These are phyloP conservation scores for Thermoascus crustaceus DNA, from an alignment of 2,329 filamentous ascomycete genomes.

Conservation along the genomic window DNA sequence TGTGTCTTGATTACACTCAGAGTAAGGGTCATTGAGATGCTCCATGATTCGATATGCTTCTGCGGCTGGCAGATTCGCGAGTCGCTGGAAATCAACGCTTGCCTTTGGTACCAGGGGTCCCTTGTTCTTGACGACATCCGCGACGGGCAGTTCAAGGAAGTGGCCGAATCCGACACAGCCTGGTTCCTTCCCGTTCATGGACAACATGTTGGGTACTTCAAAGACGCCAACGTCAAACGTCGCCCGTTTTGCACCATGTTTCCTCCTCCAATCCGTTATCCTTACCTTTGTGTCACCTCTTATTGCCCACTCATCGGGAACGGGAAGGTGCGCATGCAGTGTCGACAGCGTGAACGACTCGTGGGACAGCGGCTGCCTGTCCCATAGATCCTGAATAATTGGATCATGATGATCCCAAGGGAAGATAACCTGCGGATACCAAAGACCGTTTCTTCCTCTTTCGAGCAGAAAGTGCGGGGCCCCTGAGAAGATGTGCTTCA, in stretches of 20 bases:
- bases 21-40: conserved; percentile 27
- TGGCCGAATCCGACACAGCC: conserved; percentile 41
- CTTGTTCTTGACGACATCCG: conserved; percentile 24
- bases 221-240: conserved; percentile 38
- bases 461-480: conserved; percentile 40
- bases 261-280: conserved; percentile 15
- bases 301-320: conserved; percentile 28
- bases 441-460: conserved; percentile 30
- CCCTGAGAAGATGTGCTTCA: conserved; percentile 35
- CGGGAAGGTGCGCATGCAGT: conserved; percentile 37
- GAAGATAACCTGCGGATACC: conserved; percentile 37
- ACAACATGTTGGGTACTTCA: conserved; percentile 44
- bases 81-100: conserved; percentile 13
- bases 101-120: conserved; percentile 14
- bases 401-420: conserved; percentile 35
- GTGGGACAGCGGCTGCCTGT: conserved; percentile 33
- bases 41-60: conserved; percentile 29
- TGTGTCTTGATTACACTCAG: conserved; percentile 27
- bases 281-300: conserved; percentile 20
- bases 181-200: conserved; percentile 36
- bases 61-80: conserved; percentile 19
- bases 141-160: conserved; percentile 40
- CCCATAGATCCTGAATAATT: conserved; percentile 32
- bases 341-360: conserved; percentile 35
- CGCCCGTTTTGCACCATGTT: conserved; percentile 24